Base-by-base conservation (phyloP, 2,329 filamentous ascomycete species). In the Raffaelea albimanens region DNA sequence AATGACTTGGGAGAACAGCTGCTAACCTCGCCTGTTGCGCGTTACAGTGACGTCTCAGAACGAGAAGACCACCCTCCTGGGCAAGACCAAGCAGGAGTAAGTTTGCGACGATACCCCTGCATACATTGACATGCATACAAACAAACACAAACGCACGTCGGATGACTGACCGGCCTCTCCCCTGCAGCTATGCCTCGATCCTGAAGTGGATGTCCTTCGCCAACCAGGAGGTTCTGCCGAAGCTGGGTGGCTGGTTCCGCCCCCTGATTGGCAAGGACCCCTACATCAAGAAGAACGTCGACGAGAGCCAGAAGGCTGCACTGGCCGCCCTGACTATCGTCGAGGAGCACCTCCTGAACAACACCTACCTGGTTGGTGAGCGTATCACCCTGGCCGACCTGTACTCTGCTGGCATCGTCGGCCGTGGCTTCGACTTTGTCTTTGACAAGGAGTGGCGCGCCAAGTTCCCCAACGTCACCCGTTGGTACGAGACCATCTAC, bases 71-170 rank as follows among this genome's bases (percentile, higher is more conserved):
- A 94, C 89, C 59, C 89, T 98, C 58, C 83, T 98, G 61, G 93
- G 93, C 66, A 97, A 97, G 85, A 98, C 90, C 75, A 98, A 98
- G 85, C 91, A 98, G 78, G 93, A 98, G 82, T 89, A 73, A 67
- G 76, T 66, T 50, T 38, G 9, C 14, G 9, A 14, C 5, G 10
- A 8, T 31, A 23, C 14, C 4, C 5, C 31, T 29, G 5, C 18
- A 3, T 20, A 10, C 31, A 16, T 34, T 34, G 9, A 10, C 16
- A 9, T 34, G 9, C 31, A 10, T 16, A 10, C 31, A 10, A 34
- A 34, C 31, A 34, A 34, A 9, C 10, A 34, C n/a, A n/a, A n/a
- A n/a, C n/a, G n/a, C n/a, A n/a, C n/a, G n/a, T n/a, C n/a, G n/a
- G n/a, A n/a, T n/a, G n/a, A n/a, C n/a, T n/a, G n/a, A n/a, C 25